These are phyloP conservation scores for Allium sativum DNA, from an alignment of 106 monocot species.

Conservation along the genomic window DNA sequence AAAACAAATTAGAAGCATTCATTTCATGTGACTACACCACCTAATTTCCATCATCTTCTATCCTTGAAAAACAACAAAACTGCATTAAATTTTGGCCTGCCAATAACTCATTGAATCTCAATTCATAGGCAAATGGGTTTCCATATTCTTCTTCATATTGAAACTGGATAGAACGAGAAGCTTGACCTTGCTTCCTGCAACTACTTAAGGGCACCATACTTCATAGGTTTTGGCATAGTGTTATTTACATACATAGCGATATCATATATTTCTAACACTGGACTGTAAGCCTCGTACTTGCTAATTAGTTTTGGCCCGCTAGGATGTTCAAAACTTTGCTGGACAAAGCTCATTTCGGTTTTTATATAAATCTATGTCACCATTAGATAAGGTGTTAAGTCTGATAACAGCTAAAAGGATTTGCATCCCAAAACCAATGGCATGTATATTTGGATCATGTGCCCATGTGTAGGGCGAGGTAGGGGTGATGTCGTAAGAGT, in stretches of 20 bases:
- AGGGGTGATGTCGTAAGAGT: constrained; percentile 62
- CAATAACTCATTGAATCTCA: constrained; percentile 5
- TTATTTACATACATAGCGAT: constrained; percentile 32
- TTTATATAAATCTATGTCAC: constrained; percentile 41
- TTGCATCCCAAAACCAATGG: constrained; percentile 61
- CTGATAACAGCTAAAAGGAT: constrained; percentile 35
- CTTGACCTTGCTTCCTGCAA: constrained; percentile 10
- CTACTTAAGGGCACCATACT: constrained; percentile 4
- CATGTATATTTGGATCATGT: constrained; percentile 29
- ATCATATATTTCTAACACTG: constrained; percentile 19
- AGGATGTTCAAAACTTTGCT: constrained; percentile 70
- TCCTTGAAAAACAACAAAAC: constrained; percentile 22
- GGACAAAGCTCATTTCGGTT: constrained; percentile 10
- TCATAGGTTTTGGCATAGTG: constrained; percentile 14
- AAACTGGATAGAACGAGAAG: neutral
- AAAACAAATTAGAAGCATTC: too few species aligned
- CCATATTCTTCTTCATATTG: constrained; percentile 13
- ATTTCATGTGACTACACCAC: constrained; percentile 21
- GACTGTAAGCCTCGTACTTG: constrained; percentile 26
- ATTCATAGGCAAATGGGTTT: constrained; percentile 8
- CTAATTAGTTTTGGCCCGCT: constrained; percentile 37
- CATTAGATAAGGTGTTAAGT: constrained; percentile 20
- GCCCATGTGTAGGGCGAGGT: constrained; percentile 52
- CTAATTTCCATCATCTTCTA: constrained; percentile 41
- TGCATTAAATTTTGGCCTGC: constrained; percentile 43